phyloP scores from a whole-genome alignment of 2,329 filamentous ascomycete genomes.

The Aspergillus sojae region DNA sequence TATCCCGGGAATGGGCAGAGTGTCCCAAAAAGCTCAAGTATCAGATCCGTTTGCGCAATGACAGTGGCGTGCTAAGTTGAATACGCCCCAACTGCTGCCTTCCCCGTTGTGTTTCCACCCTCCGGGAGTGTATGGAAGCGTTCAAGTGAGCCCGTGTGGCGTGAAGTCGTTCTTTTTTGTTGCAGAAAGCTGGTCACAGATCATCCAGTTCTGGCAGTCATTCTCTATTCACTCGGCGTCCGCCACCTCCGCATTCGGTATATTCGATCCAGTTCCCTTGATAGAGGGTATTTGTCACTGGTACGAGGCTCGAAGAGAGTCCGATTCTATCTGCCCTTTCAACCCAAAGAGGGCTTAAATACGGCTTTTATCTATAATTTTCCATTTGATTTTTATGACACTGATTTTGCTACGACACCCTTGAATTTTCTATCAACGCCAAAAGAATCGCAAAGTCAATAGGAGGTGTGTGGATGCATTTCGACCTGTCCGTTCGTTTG shows the following conservation, averaged over 20 bases:
- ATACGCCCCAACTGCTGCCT: conserved; percentile 10
- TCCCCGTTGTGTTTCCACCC: conserved; percentile 17
- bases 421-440: not conserved
- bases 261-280: not conserved
- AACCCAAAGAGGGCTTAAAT: not conserved
- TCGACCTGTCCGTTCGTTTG: not conserved
- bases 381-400: not conserved
- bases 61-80: conserved; percentile 26
- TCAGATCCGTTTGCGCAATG: conserved; percentile 32
- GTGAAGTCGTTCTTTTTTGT: conserved; percentile 16
- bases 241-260: conserved; percentile 5
- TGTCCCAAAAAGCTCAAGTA: conserved; percentile 26
- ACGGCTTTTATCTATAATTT: not conserved
- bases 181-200: conserved; percentile 13
- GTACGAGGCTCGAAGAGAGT: not conserved
- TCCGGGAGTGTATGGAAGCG: conserved; percentile 20
- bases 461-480: conserved; percentile 9
- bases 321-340: not conserved
- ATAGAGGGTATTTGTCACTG: not conserved
- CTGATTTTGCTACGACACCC: not conserved
- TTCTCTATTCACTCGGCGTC: conserved; percentile 6
- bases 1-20: conserved; percentile 31
- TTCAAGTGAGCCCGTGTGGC: conserved; percentile 21
- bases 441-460: not conserved
- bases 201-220: conserved; percentile 6